Base-by-base conservation (phyloP, 768 basidiomycete species). In the Xanthoconium stramineum region DNA sequence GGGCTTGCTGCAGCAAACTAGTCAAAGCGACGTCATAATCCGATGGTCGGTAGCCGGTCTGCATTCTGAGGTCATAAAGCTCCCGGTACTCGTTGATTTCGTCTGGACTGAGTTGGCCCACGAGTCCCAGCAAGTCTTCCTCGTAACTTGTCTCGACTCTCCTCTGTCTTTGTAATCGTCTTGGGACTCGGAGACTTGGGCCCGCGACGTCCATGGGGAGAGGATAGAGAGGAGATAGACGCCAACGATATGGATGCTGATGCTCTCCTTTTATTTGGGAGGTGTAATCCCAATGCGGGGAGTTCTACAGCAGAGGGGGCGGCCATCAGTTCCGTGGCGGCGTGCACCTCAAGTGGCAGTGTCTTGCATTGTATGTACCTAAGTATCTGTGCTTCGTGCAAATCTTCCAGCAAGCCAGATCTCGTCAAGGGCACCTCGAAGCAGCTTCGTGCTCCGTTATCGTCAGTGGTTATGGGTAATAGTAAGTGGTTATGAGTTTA, bases 11-110 rank as follows among this genome's bases (percentile, higher is more conserved):
- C 5, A 70, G 39, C 15, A 70, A 60, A 36, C 63, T 36, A n/a
- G 54, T 60, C 54, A 68, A 58, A 0, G 69, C 69, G 1, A 66
- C 8, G 10, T 72, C 70, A 7, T 52, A 60, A 50, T 72, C 69
- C 1, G 62, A 58, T 20, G 64, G 45, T 1, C 13, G 36, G 10
- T 46, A 29, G 8, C 62, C 61, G 7, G 5, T 13, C 28, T 33
- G 47, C 15, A 28, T 5, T 46, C 57, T 56, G 28, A 7, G 47
- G 2, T 47, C 33, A 28, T 61, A 62, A 15, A 52, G 32, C 5
- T 50, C 45, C 29, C 62, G 47, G 1, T 63, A 44, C 11, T 58
- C 59, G 15, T 66, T 58, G n/a, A 69, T 38, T 6, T 65, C 69
- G 7, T 57, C 24, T 10, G 52, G 39, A 14, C 46, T 57, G 24